These are phyloP conservation scores for Crucibulum laeve DNA, from an alignment of 768 basidiomycete genomes.

Conservation along the genomic window DNA sequence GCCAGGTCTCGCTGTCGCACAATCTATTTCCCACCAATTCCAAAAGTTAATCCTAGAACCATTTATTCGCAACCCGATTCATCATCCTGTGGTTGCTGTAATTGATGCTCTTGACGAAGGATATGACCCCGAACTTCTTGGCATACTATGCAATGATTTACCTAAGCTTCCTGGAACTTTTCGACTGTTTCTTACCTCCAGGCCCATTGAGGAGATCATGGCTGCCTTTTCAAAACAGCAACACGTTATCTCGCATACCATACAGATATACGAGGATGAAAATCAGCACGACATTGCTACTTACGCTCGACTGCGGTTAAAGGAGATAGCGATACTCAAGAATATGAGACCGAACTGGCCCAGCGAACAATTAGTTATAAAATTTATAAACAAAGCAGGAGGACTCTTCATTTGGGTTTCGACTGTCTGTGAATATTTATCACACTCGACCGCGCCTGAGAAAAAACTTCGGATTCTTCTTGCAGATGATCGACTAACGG, in stretches of 20 bases:
- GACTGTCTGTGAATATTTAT: slow-evolving; percentile 12
- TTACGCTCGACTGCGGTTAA: slow-evolving; percentile 9
- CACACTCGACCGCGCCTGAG: slow-evolving; percentile 5
- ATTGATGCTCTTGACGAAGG: slow-evolving; percentile 20
- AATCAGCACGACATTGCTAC: slow-evolving; percentile 12
- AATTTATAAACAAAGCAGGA: slow-evolving; percentile 8
- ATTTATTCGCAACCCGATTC: background rate
- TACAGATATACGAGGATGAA: slow-evolving; percentile 9
- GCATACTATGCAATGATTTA: slow-evolving; percentile 11
- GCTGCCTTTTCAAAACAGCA: slow-evolving; percentile 1
- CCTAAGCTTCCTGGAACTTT: slow-evolving; percentile 11
- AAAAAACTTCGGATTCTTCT: slow-evolving; percentile 8
- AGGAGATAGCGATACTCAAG: slow-evolving; percentile 5
- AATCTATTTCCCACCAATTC: slow-evolving; percentile 11
- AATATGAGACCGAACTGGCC: background rate
- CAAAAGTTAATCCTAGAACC: slow-evolving; percentile 10
- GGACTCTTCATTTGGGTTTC: slow-evolving; percentile 18
- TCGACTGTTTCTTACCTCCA: slow-evolving; percentile 16
- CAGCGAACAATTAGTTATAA: background rate
- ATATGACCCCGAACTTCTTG: slow-evolving; percentile 9
- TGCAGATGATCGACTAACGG: background rate
- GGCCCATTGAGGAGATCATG: slow-evolving; percentile 8
- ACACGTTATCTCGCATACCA: slow-evolving; percentile 2
- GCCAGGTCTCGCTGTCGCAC: slow-evolving; percentile 3
- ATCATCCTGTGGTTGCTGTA: slow-evolving; percentile 8